Base-by-base conservation (phyloP, 2,329 filamentous ascomycete genomes). In the Dactylellina parvicollis region DNA sequence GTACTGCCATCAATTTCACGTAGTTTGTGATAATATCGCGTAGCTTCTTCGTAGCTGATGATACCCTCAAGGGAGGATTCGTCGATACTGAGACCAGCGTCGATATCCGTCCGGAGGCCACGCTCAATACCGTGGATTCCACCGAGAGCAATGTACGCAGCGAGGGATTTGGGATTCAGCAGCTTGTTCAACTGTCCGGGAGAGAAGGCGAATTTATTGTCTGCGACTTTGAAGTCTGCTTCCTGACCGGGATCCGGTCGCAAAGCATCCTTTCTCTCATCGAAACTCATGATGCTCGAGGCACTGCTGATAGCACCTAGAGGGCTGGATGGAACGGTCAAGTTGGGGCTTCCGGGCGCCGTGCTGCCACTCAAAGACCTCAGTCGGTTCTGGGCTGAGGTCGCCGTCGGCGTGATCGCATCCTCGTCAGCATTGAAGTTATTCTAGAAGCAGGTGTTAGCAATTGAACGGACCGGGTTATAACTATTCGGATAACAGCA, bases 111-210 rank as follows among this genome's bases (percentile, higher is more conserved):
- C 49, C 90, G 85, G 22, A 97, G 82, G 10, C 92, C 93, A 78
- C 88, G 90, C 80, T 94, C 92, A 46, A 97, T 80, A 0, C 93
- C 93, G 16, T 81, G 81, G 10, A 96, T 80, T 24, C 93, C 93
- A 50, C 93, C 92, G 2, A 97, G 80, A 14, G 89, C 89, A 78
- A 89, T 90, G 77, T 93, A 96, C 0, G 92, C 92, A 9, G 89
- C 84, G 62, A 96, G 82, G 73, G 88, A 96, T 82, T 96, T 96
- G 2, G 93, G 93, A 79, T 96, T 94, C 72, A 93, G 87, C 82
- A 96, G 86, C 80, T 96, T 96, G 77, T 88, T 89, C 74, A 96
- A 84, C 78, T 95, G 89, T 12, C 92, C 92, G 1, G 90, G 90
- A 1, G 89, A 87, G 79, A 92, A 96, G 14, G 92, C 92, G 78